Evolutionary conservation across 2,329 filamentous ascomycete genomes (phyloP).

Genomic region (Rosellinia necatrix): DNA sequence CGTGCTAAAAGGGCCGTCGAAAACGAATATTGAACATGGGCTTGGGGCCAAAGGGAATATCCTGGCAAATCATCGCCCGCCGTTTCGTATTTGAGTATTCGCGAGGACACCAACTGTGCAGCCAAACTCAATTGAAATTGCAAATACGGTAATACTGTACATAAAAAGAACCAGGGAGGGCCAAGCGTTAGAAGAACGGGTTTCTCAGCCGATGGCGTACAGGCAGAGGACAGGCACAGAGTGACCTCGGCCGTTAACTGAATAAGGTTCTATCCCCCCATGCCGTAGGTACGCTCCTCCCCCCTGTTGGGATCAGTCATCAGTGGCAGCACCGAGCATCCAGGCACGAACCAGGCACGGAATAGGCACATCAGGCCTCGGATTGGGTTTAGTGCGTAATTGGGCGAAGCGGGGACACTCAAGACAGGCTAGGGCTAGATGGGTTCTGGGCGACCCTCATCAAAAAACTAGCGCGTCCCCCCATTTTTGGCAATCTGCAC

Average conservation of each 20-base stretch:
- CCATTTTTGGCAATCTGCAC: conserved; percentile 45
- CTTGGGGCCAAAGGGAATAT: conserved; percentile 16
- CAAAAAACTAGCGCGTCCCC: conserved; percentile 47
- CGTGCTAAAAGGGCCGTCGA: conserved; percentile 1
- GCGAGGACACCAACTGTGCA: neutral
- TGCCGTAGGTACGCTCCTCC: neutral
- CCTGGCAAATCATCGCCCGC: conserved; percentile 15
- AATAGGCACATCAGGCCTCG: conserved; percentile 1
- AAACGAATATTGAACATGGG: conserved; percentile 14
- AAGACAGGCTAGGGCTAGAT: neutral
- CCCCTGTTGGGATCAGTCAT: conserved; percentile 8
- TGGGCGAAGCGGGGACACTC: conserved; percentile 4
- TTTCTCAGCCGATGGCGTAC: neutral
- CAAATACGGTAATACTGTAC: conserved; percentile 21
- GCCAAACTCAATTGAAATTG: conserved; percentile 22
- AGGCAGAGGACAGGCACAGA: too few relatives aligned
- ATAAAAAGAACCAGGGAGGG: neutral
- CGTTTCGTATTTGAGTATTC: conserved; percentile 27
- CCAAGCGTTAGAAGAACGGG: conserved; percentile 11
- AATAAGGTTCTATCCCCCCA: conserved; percentile 2
- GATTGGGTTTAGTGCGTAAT: conserved; percentile 17
- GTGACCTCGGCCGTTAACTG: conserved; percentile 5
- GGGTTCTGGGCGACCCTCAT: conserved; percentile 42
- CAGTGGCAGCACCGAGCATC: conserved; percentile 5
- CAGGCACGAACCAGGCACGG: conserved; percentile 15